Conservation (phyloP, 148 eudicot species). For the Silene conica region DNA sequence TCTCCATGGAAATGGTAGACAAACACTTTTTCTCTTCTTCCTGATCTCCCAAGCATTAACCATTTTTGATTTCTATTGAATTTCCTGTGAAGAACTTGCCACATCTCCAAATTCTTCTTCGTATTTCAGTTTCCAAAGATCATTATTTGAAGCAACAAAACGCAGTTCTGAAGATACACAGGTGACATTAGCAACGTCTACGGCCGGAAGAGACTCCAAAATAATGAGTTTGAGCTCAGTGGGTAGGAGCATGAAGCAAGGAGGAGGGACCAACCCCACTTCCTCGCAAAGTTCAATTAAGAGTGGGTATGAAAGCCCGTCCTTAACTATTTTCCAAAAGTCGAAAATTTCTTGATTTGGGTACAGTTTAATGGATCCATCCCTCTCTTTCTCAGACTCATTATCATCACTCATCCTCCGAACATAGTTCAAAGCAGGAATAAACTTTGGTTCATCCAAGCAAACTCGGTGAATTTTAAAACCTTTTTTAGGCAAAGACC, state of each 20-base stretch:
- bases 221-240: slow-evolving; percentile 76
- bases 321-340: slow-evolving; percentile 81
- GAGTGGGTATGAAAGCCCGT: slow-evolving; percentile 69
- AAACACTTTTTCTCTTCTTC: slow-evolving; percentile 38
- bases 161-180: slow-evolving; percentile 61
- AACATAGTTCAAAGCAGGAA: slow-evolving; percentile 46
- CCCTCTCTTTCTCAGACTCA: slow-evolving; percentile 17
- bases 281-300: slow-evolving; percentile 72
- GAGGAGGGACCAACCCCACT: slow-evolving; percentile 55
- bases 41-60: slow-evolving; percentile 36
- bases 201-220: slow-evolving; percentile 58
- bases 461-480: slow-evolving; percentile 35
- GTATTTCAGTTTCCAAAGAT: slow-evolving; percentile 68
- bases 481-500: slow-evolving; percentile 45
- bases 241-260: slow-evolving; percentile 71
- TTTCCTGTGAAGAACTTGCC: slow-evolving; percentile 21
- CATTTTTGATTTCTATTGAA: slow-evolving; percentile 58
- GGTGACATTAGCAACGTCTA: slow-evolving; percentile 51
- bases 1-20: slow-evolving; percentile 20
- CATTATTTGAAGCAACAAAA: slow-evolving; percentile 51
- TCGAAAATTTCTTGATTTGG: slow-evolving; percentile 63
- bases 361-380: slow-evolving; percentile 13
- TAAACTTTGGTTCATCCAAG: slow-evolving; percentile 54
- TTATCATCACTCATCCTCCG: slow-evolving; percentile 49
- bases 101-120: slow-evolving; percentile 53